Percentiles rank a stretch among this genome's conserved stretches.
These are phyloP conservation scores for Hansenula sp. DNA, from an alignment of 1,139 yeast genomes.

Conservation along the genomic window DNA sequence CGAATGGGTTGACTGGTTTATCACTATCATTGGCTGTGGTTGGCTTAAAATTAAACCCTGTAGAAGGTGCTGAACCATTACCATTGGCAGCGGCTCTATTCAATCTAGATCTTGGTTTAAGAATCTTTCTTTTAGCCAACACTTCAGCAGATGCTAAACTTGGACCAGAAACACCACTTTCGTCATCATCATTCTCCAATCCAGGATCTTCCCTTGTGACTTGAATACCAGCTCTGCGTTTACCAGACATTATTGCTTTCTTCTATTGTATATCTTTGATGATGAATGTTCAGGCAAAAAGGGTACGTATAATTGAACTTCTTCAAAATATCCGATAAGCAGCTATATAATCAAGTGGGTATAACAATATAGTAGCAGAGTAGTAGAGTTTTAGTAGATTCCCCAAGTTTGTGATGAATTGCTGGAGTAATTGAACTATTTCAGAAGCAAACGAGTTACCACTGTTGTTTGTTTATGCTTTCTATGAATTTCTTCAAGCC, in stretches of 20 bases:
- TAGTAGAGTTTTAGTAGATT: too few relatives aligned
- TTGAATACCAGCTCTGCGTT: slow-evolving; percentile 63
- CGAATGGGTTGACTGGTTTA: slow-evolving; percentile 17
- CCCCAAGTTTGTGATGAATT: background rate
- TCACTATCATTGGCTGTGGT: slow-evolving; percentile 4
- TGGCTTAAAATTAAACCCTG: slow-evolving; percentile 9
- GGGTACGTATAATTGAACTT: background rate
- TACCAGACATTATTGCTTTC: slow-evolving; percentile 27
- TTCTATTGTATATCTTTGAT: background rate
- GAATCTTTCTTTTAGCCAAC: slow-evolving; percentile 64
- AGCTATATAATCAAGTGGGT: too few relatives aligned
- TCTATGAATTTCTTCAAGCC: background rate
- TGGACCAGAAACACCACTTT: slow-evolving; percentile 32
- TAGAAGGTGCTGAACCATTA: slow-evolving; percentile 5
- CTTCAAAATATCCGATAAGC: background rate
- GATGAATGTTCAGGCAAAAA: background rate
- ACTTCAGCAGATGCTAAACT: slow-evolving; percentile 55
- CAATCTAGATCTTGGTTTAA: slow-evolving; percentile 48
- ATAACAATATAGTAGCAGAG: too few relatives aligned
- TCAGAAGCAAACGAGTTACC: too few relatives aligned
- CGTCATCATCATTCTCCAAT: slow-evolving; percentile 33
- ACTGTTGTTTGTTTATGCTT: background rate
- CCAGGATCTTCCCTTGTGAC: slow-evolving; percentile 43
- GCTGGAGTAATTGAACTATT: too few relatives aligned
- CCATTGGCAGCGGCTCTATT: slow-evolving; percentile 6